Conservation (phyloP, 768 basidiomycete genomes). For the Lactarius deliciosus region DNA sequence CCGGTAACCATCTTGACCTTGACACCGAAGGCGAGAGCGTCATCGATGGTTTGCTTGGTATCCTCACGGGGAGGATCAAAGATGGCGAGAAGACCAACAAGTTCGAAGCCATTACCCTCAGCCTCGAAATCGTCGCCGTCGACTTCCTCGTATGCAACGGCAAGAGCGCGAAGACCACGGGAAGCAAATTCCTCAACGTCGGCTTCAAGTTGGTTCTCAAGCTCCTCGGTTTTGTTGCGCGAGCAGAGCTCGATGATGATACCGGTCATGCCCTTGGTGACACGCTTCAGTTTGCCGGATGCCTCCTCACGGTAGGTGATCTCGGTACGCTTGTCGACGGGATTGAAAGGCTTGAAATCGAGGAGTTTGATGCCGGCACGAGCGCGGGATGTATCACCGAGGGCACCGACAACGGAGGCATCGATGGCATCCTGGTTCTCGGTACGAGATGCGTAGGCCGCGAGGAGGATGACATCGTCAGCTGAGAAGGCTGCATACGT, state of each 20-base stretch:
- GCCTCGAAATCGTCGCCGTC: conserved; percentile 78
- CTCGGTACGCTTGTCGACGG: conserved; percentile 98
- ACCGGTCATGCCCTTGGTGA: conserved; percentile 99
- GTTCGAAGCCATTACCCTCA: conserved; percentile 95
- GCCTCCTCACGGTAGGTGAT: conserved; percentile 96
- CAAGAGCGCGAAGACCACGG: conserved; percentile 96
- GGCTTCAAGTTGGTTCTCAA: conserved; percentile 87
- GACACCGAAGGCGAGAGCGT: conserved; percentile 93
- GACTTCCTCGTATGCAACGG: conserved; percentile 93
- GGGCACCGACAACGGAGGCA: conserved; percentile 75
- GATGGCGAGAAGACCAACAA: conserved; percentile 95
- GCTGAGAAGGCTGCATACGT: conserved; percentile 87
- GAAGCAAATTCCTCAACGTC: conserved; percentile 96
- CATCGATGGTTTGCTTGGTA: conserved; percentile 98
- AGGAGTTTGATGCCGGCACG: conserved; percentile 93
- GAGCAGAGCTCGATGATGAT: conserved; percentile 97
- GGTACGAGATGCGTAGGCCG: conserved; percentile 94
- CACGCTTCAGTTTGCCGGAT: conserved; percentile 95
- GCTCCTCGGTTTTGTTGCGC: conserved; percentile 92
- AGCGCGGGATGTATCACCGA: conserved; percentile 70
- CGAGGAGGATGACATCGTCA: conserved; percentile 89
- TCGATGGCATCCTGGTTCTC: conserved; percentile 99
- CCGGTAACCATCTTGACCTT: conserved; percentile 99
- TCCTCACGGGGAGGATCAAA: conserved; percentile 98
- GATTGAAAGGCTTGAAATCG: conserved; percentile 99